phyloP scores from a whole-genome alignment of 495 filamentous ascomycete species.

The Penicillium cosmopolitanum region DNA sequence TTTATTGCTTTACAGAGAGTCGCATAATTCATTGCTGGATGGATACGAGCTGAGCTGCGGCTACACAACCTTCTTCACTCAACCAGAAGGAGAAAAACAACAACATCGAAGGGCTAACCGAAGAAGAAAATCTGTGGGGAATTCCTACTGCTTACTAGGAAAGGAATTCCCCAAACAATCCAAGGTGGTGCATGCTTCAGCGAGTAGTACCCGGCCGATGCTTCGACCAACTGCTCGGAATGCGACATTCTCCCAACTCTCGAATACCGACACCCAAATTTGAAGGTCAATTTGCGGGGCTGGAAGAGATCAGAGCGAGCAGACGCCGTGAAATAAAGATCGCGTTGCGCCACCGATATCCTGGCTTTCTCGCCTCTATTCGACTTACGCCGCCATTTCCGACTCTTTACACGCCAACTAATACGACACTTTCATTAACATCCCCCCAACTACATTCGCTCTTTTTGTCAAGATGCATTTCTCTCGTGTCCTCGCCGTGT shows the following conservation, averaged over 20 bases:
- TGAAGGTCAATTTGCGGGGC: constrained; percentile 18
- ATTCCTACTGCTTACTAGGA: constrained; percentile 2
- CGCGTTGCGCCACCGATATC: constrained; percentile 26
- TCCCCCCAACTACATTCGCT: constrained; percentile 10
- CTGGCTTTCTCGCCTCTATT: neutral
- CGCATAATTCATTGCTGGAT: neutral
- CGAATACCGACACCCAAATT: constrained; percentile 24
- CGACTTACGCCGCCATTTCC: constrained; percentile 9
- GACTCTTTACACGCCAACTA: neutral
- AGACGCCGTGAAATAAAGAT: constrained; percentile 24
- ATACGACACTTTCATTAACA: constrained; percentile 26
- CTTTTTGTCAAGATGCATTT: constrained; percentile 28
- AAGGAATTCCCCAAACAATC: constrained; percentile 19
- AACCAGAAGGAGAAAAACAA: neutral
- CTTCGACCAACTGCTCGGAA: constrained; percentile 21
- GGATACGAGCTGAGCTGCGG: neutral
- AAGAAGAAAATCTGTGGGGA: neutral
- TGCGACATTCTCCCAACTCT: constrained; percentile 34
- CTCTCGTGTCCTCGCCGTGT: constrained; percentile 36
- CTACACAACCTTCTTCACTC: neutral
- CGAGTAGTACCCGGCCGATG: constrained; percentile 11
- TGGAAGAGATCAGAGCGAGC: constrained; percentile 6
- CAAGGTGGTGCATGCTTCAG: constrained; percentile 11
- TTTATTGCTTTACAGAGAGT: too few relatives aligned
- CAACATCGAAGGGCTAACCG: neutral